Conservation (phyloP, 257 asterid genomes). For the Salvia rosmarinus region DNA sequence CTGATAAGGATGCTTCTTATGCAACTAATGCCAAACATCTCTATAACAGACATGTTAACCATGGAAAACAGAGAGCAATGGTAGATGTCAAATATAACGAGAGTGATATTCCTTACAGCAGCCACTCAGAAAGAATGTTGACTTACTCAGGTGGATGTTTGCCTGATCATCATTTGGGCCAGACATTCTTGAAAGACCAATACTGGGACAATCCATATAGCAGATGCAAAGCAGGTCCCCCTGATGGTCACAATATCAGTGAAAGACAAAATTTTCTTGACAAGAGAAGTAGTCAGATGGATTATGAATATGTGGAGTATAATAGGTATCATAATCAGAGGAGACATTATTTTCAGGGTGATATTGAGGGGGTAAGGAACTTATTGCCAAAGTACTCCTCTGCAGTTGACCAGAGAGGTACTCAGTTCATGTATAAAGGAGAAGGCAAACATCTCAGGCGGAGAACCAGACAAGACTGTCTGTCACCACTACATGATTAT, state of each 20-base stretch:
- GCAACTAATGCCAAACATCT: conserved; percentile 36
- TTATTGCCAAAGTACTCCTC: conserved; percentile 30
- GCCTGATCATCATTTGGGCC: conserved; percentile 37
- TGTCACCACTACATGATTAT: conserved; percentile 36
- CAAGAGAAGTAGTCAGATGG: conserved; percentile 31
- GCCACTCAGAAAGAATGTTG: conserved; percentile 29
- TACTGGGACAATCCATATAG: conserved; percentile 33
- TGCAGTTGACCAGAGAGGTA: conserved; percentile 32
- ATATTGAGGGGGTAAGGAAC: conserved; percentile 33
- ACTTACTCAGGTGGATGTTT: conserved; percentile 31
- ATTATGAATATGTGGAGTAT: conserved; percentile 32
- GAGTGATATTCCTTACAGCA: conserved; percentile 29
- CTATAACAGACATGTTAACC: conserved; percentile 33
- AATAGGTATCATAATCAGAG: conserved; percentile 36
- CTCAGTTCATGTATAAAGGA: conserved; percentile 34
- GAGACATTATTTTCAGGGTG: conserved; percentile 36
- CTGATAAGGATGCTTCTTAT: conserved; percentile 39
- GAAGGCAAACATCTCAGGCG: conserved; percentile 37
- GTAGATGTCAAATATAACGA: conserved; percentile 31
- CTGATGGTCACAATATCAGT: conserved; percentile 27
- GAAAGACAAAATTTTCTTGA: conserved; percentile 33
- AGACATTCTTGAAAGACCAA: conserved; percentile 34
- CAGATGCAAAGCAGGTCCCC: conserved; percentile 37
- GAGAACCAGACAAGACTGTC: conserved; percentile 36
- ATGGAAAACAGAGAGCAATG: conserved; percentile 32